These are phyloP conservation scores for Lactarius pseudohatsudake DNA, from an alignment of 768 basidiomycete species.

Conservation along the genomic window DNA sequence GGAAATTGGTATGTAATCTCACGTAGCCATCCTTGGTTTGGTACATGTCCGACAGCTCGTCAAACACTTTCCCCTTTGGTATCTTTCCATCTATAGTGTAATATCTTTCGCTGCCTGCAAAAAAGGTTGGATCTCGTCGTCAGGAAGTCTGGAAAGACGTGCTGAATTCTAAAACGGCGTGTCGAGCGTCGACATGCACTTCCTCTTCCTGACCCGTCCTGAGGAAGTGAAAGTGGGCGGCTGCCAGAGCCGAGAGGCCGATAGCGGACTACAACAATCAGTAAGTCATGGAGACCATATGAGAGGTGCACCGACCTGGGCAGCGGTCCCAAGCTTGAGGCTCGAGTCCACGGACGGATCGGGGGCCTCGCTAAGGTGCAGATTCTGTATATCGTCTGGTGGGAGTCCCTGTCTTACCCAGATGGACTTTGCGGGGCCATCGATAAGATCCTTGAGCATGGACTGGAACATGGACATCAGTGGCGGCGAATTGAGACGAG, in stretches of 20 bases:
- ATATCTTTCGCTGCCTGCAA: conserved; percentile 50
- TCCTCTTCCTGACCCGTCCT: conserved; percentile 47
- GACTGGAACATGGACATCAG: conserved; percentile 12
- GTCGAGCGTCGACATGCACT: conserved; percentile 53
- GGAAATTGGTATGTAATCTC: conserved; percentile 63
- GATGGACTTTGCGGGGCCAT: conserved; percentile 32
- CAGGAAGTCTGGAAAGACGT: conserved; percentile 27
- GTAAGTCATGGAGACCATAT: no score
- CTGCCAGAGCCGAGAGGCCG: conserved; percentile 52
- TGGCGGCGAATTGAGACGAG: background rate
- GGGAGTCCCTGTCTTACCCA: conserved; percentile 48
- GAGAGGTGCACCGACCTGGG: conserved; percentile 42
- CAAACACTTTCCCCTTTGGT: conserved; percentile 41
- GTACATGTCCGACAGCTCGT: conserved; percentile 53
- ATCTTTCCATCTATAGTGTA: conserved; percentile 46
- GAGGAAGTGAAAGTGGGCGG: conserved; percentile 50
- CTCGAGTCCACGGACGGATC: conserved; percentile 51
- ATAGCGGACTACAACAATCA: conserved; percentile 39
- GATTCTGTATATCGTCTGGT: conserved; percentile 36
- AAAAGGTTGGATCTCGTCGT: background rate
- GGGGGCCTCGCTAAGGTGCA: conserved; percentile 41
- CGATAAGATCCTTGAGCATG: conserved; percentile 17
- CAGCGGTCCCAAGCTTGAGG: conserved; percentile 52
- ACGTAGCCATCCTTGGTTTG: conserved; percentile 53
- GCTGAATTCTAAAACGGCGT: conserved; percentile 58